phyloP scores from a whole-genome alignment of 2,329 filamentous ascomycete species.

The Colletotrichum filicis region DNA sequence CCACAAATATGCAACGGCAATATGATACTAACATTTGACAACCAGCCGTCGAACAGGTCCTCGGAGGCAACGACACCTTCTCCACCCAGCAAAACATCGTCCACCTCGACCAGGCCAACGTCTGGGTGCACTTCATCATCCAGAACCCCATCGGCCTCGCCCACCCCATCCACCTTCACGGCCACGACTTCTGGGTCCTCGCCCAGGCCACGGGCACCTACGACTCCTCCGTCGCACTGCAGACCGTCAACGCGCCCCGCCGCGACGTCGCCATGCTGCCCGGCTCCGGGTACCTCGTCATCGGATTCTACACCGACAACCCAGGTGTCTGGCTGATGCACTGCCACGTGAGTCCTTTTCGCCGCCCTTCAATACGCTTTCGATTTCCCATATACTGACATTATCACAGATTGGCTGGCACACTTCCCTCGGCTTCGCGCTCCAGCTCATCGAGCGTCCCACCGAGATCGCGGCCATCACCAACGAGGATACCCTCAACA shows the following conservation, averaged over 20 bases:
- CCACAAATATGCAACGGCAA: not conserved
- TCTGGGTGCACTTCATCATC: slow-evolving; percentile 48
- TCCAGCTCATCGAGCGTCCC: slow-evolving; percentile 40
- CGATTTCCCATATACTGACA: not conserved
- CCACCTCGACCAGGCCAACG: slow-evolving; percentile 36
- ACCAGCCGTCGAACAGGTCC: slow-evolving; percentile 35
- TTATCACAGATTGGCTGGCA: slow-evolving; percentile 32
- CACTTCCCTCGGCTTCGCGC: slow-evolving; percentile 38
- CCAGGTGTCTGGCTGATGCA: slow-evolving; percentile 62
- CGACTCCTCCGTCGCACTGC: slow-evolving; percentile 36
- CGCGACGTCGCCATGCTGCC: slow-evolving; percentile 63
- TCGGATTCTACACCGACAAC: slow-evolving; percentile 61
- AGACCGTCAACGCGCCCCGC: slow-evolving; percentile 57
- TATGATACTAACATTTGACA: not conserved
- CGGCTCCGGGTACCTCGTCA: slow-evolving; percentile 55
- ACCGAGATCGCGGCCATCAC: slow-evolving; percentile 35
- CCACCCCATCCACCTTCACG: slow-evolving; percentile 63
- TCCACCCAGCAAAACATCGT: slow-evolving; percentile 39
- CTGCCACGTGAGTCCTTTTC: slow-evolving; percentile 48
- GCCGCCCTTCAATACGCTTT: too few species aligned
- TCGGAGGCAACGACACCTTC: slow-evolving; percentile 34
- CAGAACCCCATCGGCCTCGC: slow-evolving; percentile 43
- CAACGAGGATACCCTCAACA: slow-evolving; percentile 24
- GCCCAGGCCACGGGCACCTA: slow-evolving; percentile 38
- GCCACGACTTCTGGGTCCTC: slow-evolving; percentile 50